Base-by-base conservation (phyloP, 2,329 filamentous ascomycete genomes). In the Blastomyces gilchristii region DNA sequence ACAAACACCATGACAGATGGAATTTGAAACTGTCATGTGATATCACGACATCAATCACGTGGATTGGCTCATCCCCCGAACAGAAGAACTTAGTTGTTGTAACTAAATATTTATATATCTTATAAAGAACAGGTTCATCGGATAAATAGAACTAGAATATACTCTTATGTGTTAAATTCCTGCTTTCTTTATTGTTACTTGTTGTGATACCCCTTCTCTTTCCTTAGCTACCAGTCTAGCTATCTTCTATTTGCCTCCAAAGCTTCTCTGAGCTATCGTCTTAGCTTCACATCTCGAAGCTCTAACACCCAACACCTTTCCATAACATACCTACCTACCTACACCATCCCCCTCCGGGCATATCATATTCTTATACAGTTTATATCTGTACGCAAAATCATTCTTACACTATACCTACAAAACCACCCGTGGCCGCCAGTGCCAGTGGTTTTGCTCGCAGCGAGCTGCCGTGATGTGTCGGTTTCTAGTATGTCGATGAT, bases 381-480 rank as follows among this genome's bases (percentile, higher is more conserved):
- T n/a, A 16, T 34, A 31, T 18, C 28, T 16, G 0, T 53, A 18
- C 50, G 8, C 50, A 31, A 31, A 34, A 31, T 4, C 28, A 34
- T 34, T n/a, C 18, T 22, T 58, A 14, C 56, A 16, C 22, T 22
- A 22, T 34, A 58, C 34, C 41, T 41, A 58, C 11, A 61, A 16
- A 53, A 47, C 59, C 54, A 22, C 47, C 31, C n/a, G 14, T n/a
- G 7, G 16, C 52, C 37, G 5, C 53, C 54, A 18, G 9, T 16
- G 18, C 14, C 34, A 12, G 49, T 31, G 31, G 12, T 22, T 11
- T 0, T 16, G 31, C 16, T 6, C 16, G 45, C 45, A 41, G 31
- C 5, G 31, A 39, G 18, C 53, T 56, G 18, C 57, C 61, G 69
- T 9, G 2, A 85, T 85, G 83, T 85, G 83, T 74, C 82, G 83